A percentile compares a stretch with the other conserved stretches of the same genome.
Evolutionary conservation across 139 green algal species (phyloP).

Genomic region (Haematococcus sp.): DNA sequence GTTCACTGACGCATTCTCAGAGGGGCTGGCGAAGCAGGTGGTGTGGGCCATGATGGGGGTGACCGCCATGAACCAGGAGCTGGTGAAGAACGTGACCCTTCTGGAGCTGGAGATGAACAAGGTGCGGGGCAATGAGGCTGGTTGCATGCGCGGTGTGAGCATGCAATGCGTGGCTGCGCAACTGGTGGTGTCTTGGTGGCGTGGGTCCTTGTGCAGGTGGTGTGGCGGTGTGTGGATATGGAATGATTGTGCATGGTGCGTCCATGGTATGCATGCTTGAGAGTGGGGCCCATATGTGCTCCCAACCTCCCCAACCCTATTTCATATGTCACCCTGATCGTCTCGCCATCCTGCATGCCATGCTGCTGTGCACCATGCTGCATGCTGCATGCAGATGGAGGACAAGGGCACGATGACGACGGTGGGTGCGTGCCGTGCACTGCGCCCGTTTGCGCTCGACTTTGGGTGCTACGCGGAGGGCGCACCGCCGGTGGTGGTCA

Average conservation of each 20-base stretch:
- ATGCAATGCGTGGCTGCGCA: too few species aligned
- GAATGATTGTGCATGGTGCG: too few species aligned
- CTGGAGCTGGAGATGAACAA: conserved; percentile 34
- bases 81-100: conserved; percentile 23
- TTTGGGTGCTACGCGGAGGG: conserved; percentile 42
- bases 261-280: too few species aligned
- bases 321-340: not conserved
- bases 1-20: not conserved
- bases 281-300: too few species aligned
- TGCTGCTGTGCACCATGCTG: too few species aligned
- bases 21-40: conserved; percentile 28
- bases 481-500: conserved; percentile 11
- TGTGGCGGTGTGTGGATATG: too few species aligned
- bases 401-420: conserved; percentile 42
- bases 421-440: conserved; percentile 19
- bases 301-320: not conserved
- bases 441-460: conserved; percentile 48
- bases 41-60: conserved; percentile 51
- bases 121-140: conserved; percentile 16
- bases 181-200: too few species aligned
- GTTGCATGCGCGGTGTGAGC: not conserved
- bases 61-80: conserved; percentile 47
- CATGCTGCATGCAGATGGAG: conserved; percentile 25
- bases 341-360: not conserved
- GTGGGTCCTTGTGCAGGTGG: too few species aligned